phyloP scores from a whole-genome alignment of 257 asterid species.

The Gentiana straminea region DNA sequence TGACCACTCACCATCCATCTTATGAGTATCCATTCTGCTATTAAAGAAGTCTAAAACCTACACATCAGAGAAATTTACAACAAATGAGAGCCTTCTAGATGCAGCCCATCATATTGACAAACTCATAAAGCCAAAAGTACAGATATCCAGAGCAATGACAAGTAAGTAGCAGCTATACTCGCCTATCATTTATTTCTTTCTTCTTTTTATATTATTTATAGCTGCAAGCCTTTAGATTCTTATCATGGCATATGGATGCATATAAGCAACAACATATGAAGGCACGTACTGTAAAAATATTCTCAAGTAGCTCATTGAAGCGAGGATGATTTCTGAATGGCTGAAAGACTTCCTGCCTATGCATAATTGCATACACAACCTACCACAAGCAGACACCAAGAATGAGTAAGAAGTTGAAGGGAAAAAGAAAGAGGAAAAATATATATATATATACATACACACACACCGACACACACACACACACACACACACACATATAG shows the following conservation, averaged over 20 bases:
- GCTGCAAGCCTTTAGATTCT: no score
- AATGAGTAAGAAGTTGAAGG: background rate
- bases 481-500: no score
- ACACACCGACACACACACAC: no score
- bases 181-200: background rate
- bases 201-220: no score
- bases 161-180: background rate
- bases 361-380: conserved; percentile 95
- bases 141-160: background rate
- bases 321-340: conserved; percentile 95
- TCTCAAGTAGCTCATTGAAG: conserved; percentile 80
- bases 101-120: background rate
- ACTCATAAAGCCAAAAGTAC: background rate
- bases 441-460: background rate
- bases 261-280: background rate
- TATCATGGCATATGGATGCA: no score
- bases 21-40: conserved; percentile 67
- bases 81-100: background rate
- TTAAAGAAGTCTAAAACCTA: conserved; percentile 92
- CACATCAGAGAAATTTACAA: background rate
- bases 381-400: conserved; percentile 27
- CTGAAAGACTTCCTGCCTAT: conserved; percentile 84
- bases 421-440: background rate
- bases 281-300: conserved; percentile 59
- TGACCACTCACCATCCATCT: conserved; percentile 76